Percentiles rank a stretch among this genome's conserved stretches.
phyloP scores from a whole-genome alignment of 2,329 filamentous ascomycete genomes.

The Beauveria bassiana region DNA sequence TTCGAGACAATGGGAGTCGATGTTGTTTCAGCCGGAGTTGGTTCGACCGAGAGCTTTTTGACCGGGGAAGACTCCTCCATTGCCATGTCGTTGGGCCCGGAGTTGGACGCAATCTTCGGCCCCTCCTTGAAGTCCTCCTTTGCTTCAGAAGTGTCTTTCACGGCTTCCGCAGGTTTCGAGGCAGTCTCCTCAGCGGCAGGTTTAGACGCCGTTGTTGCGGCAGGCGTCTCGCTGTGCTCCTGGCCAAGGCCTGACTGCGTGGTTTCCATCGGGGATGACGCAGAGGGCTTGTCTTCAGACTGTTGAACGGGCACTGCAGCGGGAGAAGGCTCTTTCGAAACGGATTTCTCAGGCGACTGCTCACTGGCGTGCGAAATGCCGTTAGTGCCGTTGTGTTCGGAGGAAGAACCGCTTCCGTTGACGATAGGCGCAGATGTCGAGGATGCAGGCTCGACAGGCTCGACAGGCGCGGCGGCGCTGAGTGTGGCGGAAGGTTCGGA shows the following conservation, averaged over 20 bases:
- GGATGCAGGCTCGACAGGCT: neutral
- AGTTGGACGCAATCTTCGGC: neutral
- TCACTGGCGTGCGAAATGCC: neutral
- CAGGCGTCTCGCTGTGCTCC: neutral
- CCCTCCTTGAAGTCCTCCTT: neutral
- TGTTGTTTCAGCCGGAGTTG: neutral
- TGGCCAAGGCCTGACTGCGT: neutral
- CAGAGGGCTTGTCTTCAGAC: neutral
- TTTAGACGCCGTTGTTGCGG: neutral
- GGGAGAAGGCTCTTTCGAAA: neutral
- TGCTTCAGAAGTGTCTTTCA: neutral
- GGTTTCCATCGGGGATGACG: neutral
- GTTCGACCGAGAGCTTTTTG: neutral
- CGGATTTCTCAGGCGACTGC: neutral
- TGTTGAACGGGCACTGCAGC: neutral
- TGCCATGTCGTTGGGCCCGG: neutral
- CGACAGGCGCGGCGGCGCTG: neutral
- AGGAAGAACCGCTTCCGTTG: conserved; percentile 1
- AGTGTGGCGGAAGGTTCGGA: conserved; percentile 3
- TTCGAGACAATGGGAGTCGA: neutral
- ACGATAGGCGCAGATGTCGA: neutral
- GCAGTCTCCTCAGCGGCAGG: neutral
- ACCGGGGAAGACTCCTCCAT: neutral
- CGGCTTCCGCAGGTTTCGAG: neutral
- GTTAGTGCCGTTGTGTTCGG: conserved; percentile 2